Evolutionary conservation across 2,329 filamentous ascomycete genomes (phyloP).

Genomic region (Fusarium paranaense): DNA sequence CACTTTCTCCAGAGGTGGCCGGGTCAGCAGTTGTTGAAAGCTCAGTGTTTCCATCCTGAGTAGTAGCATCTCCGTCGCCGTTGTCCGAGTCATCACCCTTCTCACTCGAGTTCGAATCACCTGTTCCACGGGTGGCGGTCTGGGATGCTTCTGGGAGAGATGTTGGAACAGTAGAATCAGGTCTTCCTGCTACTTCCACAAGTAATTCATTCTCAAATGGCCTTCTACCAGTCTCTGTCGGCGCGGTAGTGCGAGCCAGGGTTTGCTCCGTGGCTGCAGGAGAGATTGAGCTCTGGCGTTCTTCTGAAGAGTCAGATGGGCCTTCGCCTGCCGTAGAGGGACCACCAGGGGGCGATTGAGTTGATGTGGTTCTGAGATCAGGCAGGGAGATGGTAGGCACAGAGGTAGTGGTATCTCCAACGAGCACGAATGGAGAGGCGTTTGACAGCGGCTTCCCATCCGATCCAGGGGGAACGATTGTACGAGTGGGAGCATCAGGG

Average conservation of each 20-base stretch:
- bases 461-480: conserved; percentile 31
- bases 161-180: background rate
- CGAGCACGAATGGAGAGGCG: conserved; percentile 1
- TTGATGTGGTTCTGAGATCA: background rate
- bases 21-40: background rate
- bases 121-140: no score
- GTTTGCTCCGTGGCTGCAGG: background rate
- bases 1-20: background rate
- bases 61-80: background rate
- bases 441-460: conserved; percentile 25
- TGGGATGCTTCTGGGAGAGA: no score
- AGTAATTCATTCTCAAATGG: conserved; percentile 10
- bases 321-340: background rate
- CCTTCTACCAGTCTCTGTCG: background rate
- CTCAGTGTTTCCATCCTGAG: background rate
- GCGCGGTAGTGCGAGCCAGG: no score
- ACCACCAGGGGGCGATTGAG: background rate
- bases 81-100: background rate
- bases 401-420: background rate
- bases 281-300: background rate
- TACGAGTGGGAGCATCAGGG: conserved; percentile 12
- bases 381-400: background rate
- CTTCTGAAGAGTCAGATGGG: background rate
- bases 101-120: no score
- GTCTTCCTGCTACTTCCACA: background rate